These are phyloP conservation scores for Asterochloris erici DNA, from an alignment of 139 green algal genomes.

Conservation along the genomic window DNA sequence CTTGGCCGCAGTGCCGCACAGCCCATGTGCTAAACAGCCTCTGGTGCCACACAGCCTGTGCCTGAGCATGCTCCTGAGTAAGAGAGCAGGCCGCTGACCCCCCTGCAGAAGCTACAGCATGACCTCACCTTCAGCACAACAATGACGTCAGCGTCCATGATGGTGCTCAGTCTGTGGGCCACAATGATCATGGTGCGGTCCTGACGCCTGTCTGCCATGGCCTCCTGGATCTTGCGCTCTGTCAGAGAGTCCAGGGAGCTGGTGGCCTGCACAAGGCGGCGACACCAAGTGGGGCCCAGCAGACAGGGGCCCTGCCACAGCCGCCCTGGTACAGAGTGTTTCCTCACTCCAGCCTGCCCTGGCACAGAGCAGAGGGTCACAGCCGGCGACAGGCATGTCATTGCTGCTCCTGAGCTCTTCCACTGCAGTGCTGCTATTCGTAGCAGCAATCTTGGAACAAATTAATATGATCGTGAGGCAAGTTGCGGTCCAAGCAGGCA, in stretches of 20 bases:
- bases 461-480: too few relatives aligned
- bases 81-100: background rate
- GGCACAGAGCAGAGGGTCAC: too few relatives aligned
- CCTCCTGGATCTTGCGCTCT: constrained; percentile 52
- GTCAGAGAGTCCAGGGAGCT: constrained; percentile 57
- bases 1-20: background rate
- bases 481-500: too few relatives aligned
- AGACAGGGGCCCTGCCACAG: too few relatives aligned
- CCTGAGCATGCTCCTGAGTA: background rate
- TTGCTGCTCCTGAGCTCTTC: too few relatives aligned
- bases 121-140: constrained; percentile 51
- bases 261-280: constrained; percentile 42
- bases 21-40: background rate
- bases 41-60: background rate
- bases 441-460: too few relatives aligned
- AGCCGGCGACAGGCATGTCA: too few relatives aligned
- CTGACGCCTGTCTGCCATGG: constrained; percentile 2
- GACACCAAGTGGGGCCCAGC: too few relatives aligned
- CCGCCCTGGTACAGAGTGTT: too few relatives aligned
- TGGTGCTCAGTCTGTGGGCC: constrained; percentile 84
- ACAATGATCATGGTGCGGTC: constrained; percentile 76
- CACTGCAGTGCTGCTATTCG: too few relatives aligned
- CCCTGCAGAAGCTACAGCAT: background rate
- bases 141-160: constrained; percentile 82
- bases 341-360: too few relatives aligned